phyloP scores from a whole-genome alignment of 2,329 filamentous ascomycete species.

The Ilyonectria destructans region DNA sequence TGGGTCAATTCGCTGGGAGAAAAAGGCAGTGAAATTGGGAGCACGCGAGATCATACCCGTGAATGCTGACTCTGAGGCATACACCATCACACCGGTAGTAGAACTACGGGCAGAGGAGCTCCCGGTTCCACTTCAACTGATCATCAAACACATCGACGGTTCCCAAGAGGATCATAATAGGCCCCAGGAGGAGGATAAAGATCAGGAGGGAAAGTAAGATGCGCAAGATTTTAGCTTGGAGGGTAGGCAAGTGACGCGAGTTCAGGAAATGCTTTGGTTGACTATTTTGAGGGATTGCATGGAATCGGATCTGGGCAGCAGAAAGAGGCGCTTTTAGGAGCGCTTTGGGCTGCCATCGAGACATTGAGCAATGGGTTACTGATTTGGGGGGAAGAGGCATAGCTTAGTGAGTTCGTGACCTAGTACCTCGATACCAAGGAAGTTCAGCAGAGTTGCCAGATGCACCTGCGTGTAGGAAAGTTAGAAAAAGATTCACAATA shows the following conservation, averaged over 20 bases:
- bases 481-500: neutral
- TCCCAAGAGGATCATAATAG: neutral
- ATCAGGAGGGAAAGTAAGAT: neutral
- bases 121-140: conserved; percentile 26
- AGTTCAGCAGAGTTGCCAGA: neutral
- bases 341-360: conserved; percentile 26
- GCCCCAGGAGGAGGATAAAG: neutral
- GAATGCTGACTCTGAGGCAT: conserved; percentile 5
- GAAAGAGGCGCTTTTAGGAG: neutral
- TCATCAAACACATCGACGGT: conserved; percentile 24
- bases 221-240: neutral
- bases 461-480: neutral
- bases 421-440: neutral
- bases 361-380: conserved; percentile 16
- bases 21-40: conserved; percentile 46
- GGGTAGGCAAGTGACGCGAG: neutral
- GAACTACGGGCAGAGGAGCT: conserved; percentile 32
- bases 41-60: conserved; percentile 44
- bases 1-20: conserved; percentile 47
- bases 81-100: conserved; percentile 12
- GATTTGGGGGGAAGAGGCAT: conserved; percentile 18
- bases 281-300: conserved; percentile 20
- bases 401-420: conserved; percentile 21
- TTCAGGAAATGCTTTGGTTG: conserved; percentile 11
- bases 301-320: conserved; percentile 28